These are phyloP conservation scores for Astrothelium subdiscretum DNA, from an alignment of 495 filamentous ascomycete species.

Conservation along the genomic window DNA sequence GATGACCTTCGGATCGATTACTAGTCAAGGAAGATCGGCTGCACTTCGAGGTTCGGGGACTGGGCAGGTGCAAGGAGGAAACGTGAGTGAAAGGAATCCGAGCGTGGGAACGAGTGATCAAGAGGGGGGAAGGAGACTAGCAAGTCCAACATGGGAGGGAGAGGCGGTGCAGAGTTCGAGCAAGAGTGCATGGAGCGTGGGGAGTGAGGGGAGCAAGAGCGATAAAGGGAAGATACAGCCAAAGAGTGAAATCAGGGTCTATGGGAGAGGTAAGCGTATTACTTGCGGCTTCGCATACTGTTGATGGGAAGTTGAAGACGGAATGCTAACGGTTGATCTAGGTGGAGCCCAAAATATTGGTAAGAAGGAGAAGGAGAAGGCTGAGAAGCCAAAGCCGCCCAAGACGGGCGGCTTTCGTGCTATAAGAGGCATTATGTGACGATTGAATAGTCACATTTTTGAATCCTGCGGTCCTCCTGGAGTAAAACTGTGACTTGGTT, in stretches of 20 bases:
- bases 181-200: slow-evolving; percentile 21
- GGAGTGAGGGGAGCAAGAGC: slow-evolving; percentile 14
- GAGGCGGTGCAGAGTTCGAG: slow-evolving; percentile 12
- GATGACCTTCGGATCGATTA: background rate
- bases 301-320: background rate
- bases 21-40: background rate
- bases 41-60: background rate
- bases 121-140: slow-evolving; percentile 5
- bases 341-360: slow-evolving; percentile 26
- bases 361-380: slow-evolving; percentile 15
- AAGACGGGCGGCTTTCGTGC: slow-evolving; percentile 5
- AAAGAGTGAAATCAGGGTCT: slow-evolving; percentile 25
- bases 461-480: background rate
- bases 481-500: background rate
- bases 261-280: slow-evolving; percentile 27
- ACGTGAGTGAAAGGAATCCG: slow-evolving; percentile 4
- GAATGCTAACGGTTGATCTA: background rate
- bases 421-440: slow-evolving; percentile 4
- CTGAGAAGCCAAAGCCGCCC: background rate
- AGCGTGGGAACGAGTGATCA: background rate
- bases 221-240: slow-evolving; percentile 23
- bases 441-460: background rate
- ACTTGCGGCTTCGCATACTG: background rate
- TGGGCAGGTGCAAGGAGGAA: background rate
- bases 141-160: slow-evolving; percentile 9